phyloP scores from a whole-genome alignment of 148 eudicot genomes.

The Limonium bicolor region DNA sequence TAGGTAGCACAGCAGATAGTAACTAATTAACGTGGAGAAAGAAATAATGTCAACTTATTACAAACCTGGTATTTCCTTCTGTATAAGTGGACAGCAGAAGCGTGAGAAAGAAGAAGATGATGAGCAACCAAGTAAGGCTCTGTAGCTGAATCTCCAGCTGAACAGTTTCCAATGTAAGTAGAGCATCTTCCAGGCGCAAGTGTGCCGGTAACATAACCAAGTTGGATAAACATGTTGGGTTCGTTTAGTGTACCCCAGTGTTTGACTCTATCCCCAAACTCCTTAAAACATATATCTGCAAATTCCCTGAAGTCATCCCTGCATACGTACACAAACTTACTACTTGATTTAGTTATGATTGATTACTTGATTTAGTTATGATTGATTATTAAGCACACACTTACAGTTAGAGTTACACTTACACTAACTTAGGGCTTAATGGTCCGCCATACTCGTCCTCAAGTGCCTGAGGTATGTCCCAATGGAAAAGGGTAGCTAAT shows the following conservation, averaged over 20 bases:
- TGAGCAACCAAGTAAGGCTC: constrained; percentile 36
- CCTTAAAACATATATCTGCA: constrained; percentile 22
- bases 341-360: too few relatives aligned
- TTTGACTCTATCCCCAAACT: constrained; percentile 22
- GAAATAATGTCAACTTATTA: neutral
- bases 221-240: constrained; percentile 8
- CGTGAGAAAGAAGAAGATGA: constrained; percentile 26
- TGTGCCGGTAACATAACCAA: constrained; percentile 12
- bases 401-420: neutral
- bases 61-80: constrained; percentile 22
- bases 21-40: neutral
- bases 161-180: constrained; percentile 18
- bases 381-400: neutral
- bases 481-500: constrained; percentile 12
- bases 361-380: too few relatives aligned
- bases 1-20: neutral
- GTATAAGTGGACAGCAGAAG: constrained; percentile 23
- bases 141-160: constrained; percentile 27
- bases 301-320: constrained; percentile 12
- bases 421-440: constrained; percentile 6
- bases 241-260: constrained; percentile 31
- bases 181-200: constrained; percentile 25
- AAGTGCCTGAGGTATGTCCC: constrained; percentile 17
- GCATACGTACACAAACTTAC: neutral
- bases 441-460: constrained; percentile 17